Evolutionary conservation across 371 early-diverging fungal species (phyloP), one percentile per base, ranked within the genome.

Genomic region (Haplosporangium sp.): DNA sequence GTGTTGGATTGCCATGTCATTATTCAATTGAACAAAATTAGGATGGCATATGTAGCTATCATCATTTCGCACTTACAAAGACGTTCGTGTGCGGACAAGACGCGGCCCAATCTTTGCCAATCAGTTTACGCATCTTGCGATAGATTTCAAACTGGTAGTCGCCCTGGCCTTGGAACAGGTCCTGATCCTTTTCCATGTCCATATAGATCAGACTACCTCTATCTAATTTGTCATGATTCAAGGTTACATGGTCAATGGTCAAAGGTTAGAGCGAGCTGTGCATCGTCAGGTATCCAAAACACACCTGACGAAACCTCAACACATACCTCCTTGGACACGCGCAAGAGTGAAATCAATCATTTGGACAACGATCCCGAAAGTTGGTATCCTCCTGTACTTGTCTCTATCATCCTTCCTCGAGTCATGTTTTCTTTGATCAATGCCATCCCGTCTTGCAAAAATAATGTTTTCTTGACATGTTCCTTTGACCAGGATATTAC

Each of bases 81-180:
- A 89, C 74, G 69, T 90, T 92, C 6, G 89, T 89, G 57, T 74
- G 69, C 2, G 91, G 89, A 59, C 71, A 69, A 48, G 83, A 89
- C 1, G 61, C 69, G 1, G 68, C 48, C 93, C 93, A 92, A 50
- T 85, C 74, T 9, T 74, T 74, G 11, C 68, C 59, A 16, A 80
- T 66, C 37, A 73, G 81, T 37, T 72, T 73, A 37, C 85, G 85
- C 95, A 95, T 95, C 83, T 84, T 83, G 58, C 93, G 82, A 64
- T 95, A 95, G 29, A 95, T 86, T 45, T 91, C 93, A 74, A 86
- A 95, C 82, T 94, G 94, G 45, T 86, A 82, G 74, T 95, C 95
- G 20, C 90, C 93, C 18, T 82, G 59, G 13, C 95, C 95, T 7
- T 74, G 84, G 67, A 92, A 94, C 59, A 86, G 83, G 29, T 86